Evolutionary conservation across 306 rosid species (phyloP).

Genomic region (Corylus americana): DNA sequence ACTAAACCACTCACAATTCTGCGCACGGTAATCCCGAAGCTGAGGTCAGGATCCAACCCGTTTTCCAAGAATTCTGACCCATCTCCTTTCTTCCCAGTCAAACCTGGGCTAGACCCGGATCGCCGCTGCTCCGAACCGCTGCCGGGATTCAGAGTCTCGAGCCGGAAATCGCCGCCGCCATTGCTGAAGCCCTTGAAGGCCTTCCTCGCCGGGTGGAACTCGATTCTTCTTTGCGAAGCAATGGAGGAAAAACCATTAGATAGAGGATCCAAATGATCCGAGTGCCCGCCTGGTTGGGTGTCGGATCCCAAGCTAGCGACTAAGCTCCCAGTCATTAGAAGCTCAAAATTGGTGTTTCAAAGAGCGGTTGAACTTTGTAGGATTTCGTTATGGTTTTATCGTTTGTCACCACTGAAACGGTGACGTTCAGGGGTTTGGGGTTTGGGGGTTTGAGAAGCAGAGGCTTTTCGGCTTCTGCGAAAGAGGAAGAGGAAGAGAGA

Average conservation of each 20-base stretch:
- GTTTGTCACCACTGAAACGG: neutral
- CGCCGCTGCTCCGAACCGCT: slow-evolving; percentile 32
- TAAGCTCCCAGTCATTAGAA: slow-evolving; percentile 38
- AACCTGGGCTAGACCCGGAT: slow-evolving; percentile 12
- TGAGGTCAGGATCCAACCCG: slow-evolving; percentile 92
- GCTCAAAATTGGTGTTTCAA: neutral
- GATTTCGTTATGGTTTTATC: neutral
- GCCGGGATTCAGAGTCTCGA: slow-evolving; percentile 81
- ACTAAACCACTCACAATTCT: slow-evolving; percentile 67
- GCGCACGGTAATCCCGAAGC: slow-evolving; percentile 70
- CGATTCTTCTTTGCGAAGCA: slow-evolving; percentile 44
- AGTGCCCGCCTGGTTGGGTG: neutral
- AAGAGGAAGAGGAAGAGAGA: slow-evolving; percentile 12
- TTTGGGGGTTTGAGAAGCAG: slow-evolving; percentile 16
- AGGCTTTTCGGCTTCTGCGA: slow-evolving; percentile 51
- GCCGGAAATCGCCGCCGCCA: slow-evolving; percentile 55
- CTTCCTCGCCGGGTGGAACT: slow-evolving; percentile 53
- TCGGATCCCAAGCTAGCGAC: slow-evolving; percentile 15
- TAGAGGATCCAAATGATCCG: slow-evolving; percentile 27
- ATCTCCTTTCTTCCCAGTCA: slow-evolving; percentile 49
- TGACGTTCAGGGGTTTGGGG: neutral
- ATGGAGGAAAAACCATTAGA: slow-evolving; percentile 10
- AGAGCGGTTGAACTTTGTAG: neutral
- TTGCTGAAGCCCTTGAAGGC: slow-evolving; percentile 55
- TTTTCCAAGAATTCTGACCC: slow-evolving; percentile 57